Base-by-base conservation (phyloP, 2,329 filamentous ascomycete species). In the Bretziella fagacearum region DNA sequence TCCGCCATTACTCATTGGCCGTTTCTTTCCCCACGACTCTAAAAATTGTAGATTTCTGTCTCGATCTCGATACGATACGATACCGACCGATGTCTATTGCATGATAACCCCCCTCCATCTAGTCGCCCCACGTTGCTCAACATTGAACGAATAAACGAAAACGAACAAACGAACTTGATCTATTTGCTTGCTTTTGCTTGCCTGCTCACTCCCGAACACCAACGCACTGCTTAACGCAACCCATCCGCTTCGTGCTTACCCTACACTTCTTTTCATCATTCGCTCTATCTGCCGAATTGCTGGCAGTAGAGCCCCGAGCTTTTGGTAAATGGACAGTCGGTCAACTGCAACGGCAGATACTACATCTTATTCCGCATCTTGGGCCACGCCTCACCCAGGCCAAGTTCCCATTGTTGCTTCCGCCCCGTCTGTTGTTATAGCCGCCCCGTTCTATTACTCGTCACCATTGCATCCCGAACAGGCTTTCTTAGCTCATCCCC, bases 241-340 rank as follows among this genome's bases (percentile, higher is more conserved):
- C n/a, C 30, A 17, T 13, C 30, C 30, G 30, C 11, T 13, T 33
- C 30, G n/a, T 33, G 13, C 30, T 13, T 33, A 33, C 30, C 13
- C 13, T 30, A 30, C 17, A 29, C 13, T 29, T 43, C 26, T 43
- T 42, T 15, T n/a, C 22, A 30, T 27, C 18, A 43, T 30, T 30
- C 40, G 44, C 51, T 52, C 46, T 43, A 39, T 25, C 40, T 44
- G 48, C 46, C 44, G 37, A 40, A 26, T 48, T 41, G 44, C 48
- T 48, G 53, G 53, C 51, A 50, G 55, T 50, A 55, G 56, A 50
- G 51, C 54, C n/a, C 54, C 53, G 54, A 55, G 44, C 53, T 48
- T 59, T 56, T 58, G 30, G 46, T 46, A 67, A 63, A 71, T 71
- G 68, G 67, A 70, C 62, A 62, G 65, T 60, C 66, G 63, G 62